Evolutionary conservation across 2,329 filamentous ascomycete genomes (phyloP), one percentile per base, ranked within the genome.

Genomic region (Pseudocercospora musae): DNA sequence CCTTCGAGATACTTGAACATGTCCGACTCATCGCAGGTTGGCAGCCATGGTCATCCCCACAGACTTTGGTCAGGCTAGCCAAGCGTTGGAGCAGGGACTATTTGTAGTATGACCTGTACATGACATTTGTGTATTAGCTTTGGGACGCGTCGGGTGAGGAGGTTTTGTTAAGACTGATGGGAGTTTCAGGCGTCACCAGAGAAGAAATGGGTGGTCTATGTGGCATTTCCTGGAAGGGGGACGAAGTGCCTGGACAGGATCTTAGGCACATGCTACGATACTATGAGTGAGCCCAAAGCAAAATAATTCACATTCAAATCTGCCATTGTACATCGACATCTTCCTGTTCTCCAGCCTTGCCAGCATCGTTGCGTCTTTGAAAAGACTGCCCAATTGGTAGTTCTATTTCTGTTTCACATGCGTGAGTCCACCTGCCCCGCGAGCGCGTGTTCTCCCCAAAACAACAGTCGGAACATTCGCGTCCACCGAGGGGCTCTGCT

Each of bases 1-100:
- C 59, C 62, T 48, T 62, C 62, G 13, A 44, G 48, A 54, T 63
- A 60, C 57, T 20, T 63, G 18, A 63, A 63, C 52, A 63, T 63
- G 57, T 57, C 61, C 21, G 52, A 54, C 21, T 54, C 57, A 23
- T 37, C 48, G 13, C 54, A 54, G 25, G 54, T 33, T 21, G 29
- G 52, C 31, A 23, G 52, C n/a, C 61, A 54, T 20, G 44, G 23
- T 20, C 20, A 56, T 44, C 29, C 25, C 2, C 25, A 48, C 7
- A 18, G 52, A 23, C 27, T 29, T 27, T 33, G 52, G 49, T 27
- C 4, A 18, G 49, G 49, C 23, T 31, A 25, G 49, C 27, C 23
- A 52, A 52, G 49, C 25, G 49, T 21, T 18, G 49, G 49, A 21
- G 21, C 44, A 21, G 13, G 15, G 49, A 52, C 52, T 13, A 54